A percentile compares a stretch with the other conserved stretches of the same genome.
Conservation (phyloP, 2,329 filamentous ascomycete genomes). For the Pseudogymnoascus destructans region DNA sequence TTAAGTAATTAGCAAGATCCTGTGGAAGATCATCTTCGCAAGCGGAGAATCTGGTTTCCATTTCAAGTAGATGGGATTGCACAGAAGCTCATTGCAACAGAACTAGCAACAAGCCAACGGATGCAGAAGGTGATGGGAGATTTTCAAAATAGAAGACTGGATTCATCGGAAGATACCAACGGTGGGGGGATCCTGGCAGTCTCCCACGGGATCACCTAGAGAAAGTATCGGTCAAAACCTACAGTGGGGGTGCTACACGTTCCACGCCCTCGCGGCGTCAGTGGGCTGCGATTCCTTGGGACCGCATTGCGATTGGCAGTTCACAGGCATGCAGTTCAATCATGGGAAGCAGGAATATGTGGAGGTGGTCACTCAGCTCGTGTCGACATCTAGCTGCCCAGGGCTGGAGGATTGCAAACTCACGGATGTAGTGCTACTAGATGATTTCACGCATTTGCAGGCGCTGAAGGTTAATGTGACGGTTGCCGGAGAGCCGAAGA, state of each 20-base stretch:
- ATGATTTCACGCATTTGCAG: conserved; percentile 26
- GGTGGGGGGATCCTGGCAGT: too few relatives aligned
- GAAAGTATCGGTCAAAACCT: conserved; percentile 13
- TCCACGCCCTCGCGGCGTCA: conserved; percentile 26
- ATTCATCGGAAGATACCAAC: too few relatives aligned
- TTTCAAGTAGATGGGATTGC: too few relatives aligned
- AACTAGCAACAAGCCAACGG: too few relatives aligned
- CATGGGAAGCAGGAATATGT: conserved; percentile 14
- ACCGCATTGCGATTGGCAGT: conserved; percentile 27
- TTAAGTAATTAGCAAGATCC: too few relatives aligned
- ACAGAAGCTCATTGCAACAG: too few relatives aligned
- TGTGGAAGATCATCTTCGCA: too few relatives aligned
- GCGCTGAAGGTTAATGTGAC: conserved; percentile 31
- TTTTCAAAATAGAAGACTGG: too few relatives aligned
- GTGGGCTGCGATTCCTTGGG: conserved; percentile 30
- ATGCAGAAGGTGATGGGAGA: too few relatives aligned
- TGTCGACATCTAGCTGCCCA: conserved; percentile 24
- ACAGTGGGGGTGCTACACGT: conserved; percentile 28
- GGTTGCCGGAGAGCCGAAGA: conserved; percentile 27
- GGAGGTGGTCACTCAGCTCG: conserved; percentile 18
- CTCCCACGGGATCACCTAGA: too few relatives aligned
- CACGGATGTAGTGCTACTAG: conserved; percentile 18
- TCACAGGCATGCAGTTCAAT: conserved; percentile 27
- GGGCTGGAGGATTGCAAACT: conserved; percentile 24
- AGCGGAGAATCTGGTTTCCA: too few relatives aligned